These are phyloP conservation scores for Tremella yokohamensis DNA, from an alignment of 768 basidiomycete genomes.

Conservation along the genomic window DNA sequence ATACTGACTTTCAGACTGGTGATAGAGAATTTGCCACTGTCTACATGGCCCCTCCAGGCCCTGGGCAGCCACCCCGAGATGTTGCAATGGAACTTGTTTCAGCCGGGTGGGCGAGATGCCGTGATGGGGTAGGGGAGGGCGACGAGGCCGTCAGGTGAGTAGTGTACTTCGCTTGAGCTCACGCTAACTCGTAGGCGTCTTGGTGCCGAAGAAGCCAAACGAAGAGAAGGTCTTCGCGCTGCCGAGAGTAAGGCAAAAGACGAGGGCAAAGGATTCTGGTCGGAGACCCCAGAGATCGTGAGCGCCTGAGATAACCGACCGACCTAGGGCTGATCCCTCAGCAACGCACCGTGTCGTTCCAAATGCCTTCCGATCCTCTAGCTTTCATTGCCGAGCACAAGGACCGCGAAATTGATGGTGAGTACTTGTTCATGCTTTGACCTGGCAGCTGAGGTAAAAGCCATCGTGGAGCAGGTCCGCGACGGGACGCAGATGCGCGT, in stretches of 20 bases:
- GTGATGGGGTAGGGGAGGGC: slow-evolving; percentile 64
- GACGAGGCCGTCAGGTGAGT: slow-evolving; percentile 48
- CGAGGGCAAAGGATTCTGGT: slow-evolving; percentile 71
- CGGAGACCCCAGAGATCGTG: slow-evolving; percentile 47
- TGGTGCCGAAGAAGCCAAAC: slow-evolving; percentile 70
- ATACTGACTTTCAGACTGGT: neutral
- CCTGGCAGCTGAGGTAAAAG: slow-evolving; percentile 57
- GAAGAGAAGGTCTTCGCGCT: slow-evolving; percentile 62
- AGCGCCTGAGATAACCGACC: slow-evolving; percentile 6
- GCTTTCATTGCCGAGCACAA: slow-evolving; percentile 88
- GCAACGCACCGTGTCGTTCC: slow-evolving; percentile 71
- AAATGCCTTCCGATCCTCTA: slow-evolving; percentile 85
- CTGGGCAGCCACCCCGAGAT: slow-evolving; percentile 49
- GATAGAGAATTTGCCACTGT: slow-evolving; percentile 49
- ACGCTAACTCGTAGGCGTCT: slow-evolving; percentile 29
- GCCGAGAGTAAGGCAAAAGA: slow-evolving; percentile 45
- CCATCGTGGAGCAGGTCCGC: slow-evolving; percentile 86
- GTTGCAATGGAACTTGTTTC: slow-evolving; percentile 58
- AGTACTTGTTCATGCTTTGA: slow-evolving; percentile 18
- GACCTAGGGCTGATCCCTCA: slow-evolving; percentile 41
- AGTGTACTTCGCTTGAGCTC: neutral
- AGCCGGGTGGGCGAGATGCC: slow-evolving; percentile 88
- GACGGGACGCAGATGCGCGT: slow-evolving; percentile 88
- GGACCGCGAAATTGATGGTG: slow-evolving; percentile 83
- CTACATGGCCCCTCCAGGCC: slow-evolving; percentile 44